These are phyloP conservation scores for Selaginella moellendorffii DNA, from an alignment of 75 land plant genomes.

Conservation along the genomic window DNA sequence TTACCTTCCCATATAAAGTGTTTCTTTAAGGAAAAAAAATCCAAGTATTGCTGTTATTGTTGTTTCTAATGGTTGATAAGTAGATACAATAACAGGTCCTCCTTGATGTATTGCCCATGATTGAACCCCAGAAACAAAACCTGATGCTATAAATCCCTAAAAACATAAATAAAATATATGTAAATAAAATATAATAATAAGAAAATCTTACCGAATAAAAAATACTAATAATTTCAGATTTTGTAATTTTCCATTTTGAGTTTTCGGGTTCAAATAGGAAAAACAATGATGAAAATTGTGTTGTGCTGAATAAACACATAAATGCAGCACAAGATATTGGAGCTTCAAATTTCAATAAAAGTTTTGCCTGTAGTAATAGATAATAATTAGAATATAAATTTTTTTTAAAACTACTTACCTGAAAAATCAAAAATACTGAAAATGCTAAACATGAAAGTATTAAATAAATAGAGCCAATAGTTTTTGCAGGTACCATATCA, in stretches of 20 bases:
- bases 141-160: slow-evolving; percentile 4
- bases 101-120: slow-evolving; percentile 4
- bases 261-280: background rate
- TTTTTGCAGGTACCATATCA: background rate
- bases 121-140: slow-evolving; percentile 2
- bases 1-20: slow-evolving; percentile 4
- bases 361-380: background rate
- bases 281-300: background rate
- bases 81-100: slow-evolving; percentile 9
- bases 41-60: background rate
- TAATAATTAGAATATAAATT: background rate
- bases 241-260: slow-evolving; percentile 2
- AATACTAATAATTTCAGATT: background rate
- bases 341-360: background rate
- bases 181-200: background rate
- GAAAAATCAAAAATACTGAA: background rate
- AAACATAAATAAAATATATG: background rate
- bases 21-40: background rate
- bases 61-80: slow-evolving; percentile 5
- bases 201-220: background rate
- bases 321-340: slow-evolving; percentile 4
- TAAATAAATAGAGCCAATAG: background rate
- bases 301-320: background rate
- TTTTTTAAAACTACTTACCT: background rate
- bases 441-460: background rate